A percentile compares a stretch with the other conserved stretches of the same genome.
Evolutionary conservation across 495 filamentous ascomycete species (phyloP).

Genomic region (Penicillium coprophilum): DNA sequence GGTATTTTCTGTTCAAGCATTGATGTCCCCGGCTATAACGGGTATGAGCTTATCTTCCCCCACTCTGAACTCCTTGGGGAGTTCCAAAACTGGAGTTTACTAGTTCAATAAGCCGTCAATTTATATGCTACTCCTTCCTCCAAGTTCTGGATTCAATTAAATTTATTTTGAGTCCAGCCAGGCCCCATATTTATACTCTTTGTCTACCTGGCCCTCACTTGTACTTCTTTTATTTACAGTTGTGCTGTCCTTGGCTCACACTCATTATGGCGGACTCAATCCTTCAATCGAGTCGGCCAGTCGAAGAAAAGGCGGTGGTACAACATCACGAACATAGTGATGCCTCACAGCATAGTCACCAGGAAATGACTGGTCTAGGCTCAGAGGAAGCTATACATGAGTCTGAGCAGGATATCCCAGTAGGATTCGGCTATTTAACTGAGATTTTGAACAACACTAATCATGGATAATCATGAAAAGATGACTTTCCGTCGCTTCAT

Average conservation of each 20-base stretch:
- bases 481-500: slow-evolving; percentile 59
- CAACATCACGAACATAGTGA: slow-evolving; percentile 20
- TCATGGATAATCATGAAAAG: slow-evolving; percentile 26
- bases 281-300: slow-evolving; percentile 19
- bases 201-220: neutral
- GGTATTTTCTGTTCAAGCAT: slow-evolving; percentile 29
- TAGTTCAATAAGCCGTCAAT: no score
- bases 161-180: slow-evolving; percentile 1
- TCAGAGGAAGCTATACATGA: slow-evolving; percentile 25
- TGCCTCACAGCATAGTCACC: slow-evolving; percentile 27
- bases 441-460: slow-evolving; percentile 14
- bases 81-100: no score
- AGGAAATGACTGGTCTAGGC: slow-evolving; percentile 19
- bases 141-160: neutral
- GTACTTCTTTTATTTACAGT: neutral
- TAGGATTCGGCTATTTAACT: neutral
- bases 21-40: slow-evolving; percentile 23
- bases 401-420: slow-evolving; percentile 24
- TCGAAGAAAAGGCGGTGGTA: slow-evolving; percentile 29
- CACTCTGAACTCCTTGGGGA: no score
- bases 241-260: neutral
- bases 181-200: slow-evolving; percentile 1
- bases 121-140: slow-evolving; percentile 3
- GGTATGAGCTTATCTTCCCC: slow-evolving; percentile 2
- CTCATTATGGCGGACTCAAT: slow-evolving; percentile 22